phyloP scores from a whole-genome alignment of 495 filamentous ascomycete species.

The Cladorrhinum samala region DNA sequence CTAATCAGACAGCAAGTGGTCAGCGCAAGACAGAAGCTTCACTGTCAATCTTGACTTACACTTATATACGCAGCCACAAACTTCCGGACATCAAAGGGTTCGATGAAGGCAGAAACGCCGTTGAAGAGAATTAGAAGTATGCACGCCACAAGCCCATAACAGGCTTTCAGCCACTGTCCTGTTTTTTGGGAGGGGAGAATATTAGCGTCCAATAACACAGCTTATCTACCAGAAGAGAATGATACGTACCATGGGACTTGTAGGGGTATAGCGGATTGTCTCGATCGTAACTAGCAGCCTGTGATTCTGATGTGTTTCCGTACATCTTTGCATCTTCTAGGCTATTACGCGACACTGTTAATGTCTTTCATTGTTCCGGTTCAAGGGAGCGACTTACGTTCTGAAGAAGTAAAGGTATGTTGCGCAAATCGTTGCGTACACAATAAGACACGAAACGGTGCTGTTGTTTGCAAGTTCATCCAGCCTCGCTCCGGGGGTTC shows the following conservation, averaged over 20 bases:
- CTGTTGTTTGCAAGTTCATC: slow-evolving; percentile 41
- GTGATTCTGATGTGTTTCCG: slow-evolving; percentile 28
- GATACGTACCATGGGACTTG: slow-evolving; percentile 42
- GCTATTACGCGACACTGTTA: too few species aligned
- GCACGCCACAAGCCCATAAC: slow-evolving; percentile 40
- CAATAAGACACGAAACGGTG: slow-evolving; percentile 39
- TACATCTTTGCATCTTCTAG: slow-evolving; percentile 28
- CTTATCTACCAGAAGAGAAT: too few species aligned
- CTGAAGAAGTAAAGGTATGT: slow-evolving; percentile 39
- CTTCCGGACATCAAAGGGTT: slow-evolving; percentile 31
- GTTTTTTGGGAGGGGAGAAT: too few species aligned
- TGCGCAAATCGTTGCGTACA: slow-evolving; percentile 39
- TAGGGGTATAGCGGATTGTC: slow-evolving; percentile 42
- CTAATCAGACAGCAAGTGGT: slow-evolving; percentile 15
- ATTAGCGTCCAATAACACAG: too few species aligned
- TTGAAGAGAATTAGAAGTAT: slow-evolving; percentile 42
- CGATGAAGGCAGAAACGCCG: slow-evolving; percentile 35
- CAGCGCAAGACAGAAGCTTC: too few species aligned
- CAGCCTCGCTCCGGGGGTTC: slow-evolving; percentile 28
- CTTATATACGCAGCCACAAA: slow-evolving; percentile 46
- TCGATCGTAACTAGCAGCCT: slow-evolving; percentile 36
- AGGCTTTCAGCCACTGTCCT: slow-evolving; percentile 42
- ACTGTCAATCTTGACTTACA: too few species aligned
- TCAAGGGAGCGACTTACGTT: slow-evolving; percentile 22
- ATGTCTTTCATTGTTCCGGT: not conserved